These are phyloP conservation scores for Fusarium cicatricum DNA, from an alignment of 2,329 filamentous ascomycete species.

Conservation along the genomic window DNA sequence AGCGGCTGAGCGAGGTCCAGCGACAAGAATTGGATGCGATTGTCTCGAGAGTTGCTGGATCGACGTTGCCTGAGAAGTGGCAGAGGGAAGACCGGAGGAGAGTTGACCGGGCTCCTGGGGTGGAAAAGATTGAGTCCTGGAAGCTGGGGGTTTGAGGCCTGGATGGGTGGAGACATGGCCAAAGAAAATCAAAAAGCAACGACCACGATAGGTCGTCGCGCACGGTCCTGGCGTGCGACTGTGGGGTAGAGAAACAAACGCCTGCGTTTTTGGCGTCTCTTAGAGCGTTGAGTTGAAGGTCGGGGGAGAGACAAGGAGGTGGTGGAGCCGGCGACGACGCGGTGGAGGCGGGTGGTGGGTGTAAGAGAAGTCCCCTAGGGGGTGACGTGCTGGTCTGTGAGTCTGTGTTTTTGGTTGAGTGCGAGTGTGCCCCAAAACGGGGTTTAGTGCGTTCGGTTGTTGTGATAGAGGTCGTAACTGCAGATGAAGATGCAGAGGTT, in stretches of 20 bases:
- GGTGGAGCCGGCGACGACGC: constrained; percentile 28
- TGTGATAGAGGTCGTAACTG: background rate
- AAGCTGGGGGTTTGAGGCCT: constrained; percentile 42
- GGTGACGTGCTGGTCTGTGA: constrained; percentile 32
- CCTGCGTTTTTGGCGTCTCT: constrained; percentile 25
- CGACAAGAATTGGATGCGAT: constrained; percentile 5
- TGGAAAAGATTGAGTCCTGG: constrained; percentile 36
- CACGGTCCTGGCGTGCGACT: constrained; percentile 38
- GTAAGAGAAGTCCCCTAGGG: constrained; percentile 12
- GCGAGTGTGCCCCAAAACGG: constrained; percentile 5
- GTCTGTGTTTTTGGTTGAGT: constrained; percentile 26
- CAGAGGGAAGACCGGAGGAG: constrained; percentile 32
- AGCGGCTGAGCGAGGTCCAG: constrained; percentile 1
- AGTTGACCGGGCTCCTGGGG: constrained; percentile 30
- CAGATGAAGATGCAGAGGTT: too few species aligned
- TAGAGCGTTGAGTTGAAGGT: constrained; percentile 11
- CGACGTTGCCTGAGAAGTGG: constrained; percentile 23
- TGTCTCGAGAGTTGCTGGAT: constrained; percentile 4
- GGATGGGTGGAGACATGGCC: constrained; percentile 34
- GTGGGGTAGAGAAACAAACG: constrained; percentile 41
- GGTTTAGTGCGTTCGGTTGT: background rate
- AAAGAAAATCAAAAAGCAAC: constrained; percentile 33
- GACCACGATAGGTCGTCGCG: constrained; percentile 38
- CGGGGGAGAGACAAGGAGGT: constrained; percentile 14
- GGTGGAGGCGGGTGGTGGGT: constrained; percentile 22